phyloP scores from a whole-genome alignment of 768 basidiomycete species.

The Rhodosporidiobolus sp. region DNA sequence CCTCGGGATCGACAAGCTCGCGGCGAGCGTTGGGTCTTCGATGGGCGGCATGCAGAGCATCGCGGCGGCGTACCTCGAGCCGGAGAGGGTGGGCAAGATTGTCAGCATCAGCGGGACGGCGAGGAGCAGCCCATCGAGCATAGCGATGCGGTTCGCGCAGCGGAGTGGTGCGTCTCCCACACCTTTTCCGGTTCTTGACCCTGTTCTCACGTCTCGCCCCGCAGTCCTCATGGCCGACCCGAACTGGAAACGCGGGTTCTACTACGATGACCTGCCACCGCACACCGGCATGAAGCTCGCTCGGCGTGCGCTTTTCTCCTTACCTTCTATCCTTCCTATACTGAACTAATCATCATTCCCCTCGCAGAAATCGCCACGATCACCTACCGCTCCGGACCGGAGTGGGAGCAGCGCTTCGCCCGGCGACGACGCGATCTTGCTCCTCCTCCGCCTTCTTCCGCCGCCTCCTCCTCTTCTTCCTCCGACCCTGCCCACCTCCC shows the following conservation, averaged over 20 bases:
- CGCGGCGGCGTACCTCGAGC: constrained; percentile 88
- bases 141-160: constrained; percentile 95
- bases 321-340: not conserved
- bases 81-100: constrained; percentile 80
- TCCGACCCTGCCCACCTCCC: constrained; percentile 18
- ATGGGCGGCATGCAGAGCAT: constrained; percentile 99
- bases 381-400: constrained; percentile 96
- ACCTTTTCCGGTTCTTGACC: not conserved
- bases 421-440: constrained; percentile 57
- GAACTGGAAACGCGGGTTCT: constrained; percentile 98
- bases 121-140: constrained; percentile 80
- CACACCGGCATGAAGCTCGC: constrained; percentile 99
- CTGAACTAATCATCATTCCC: not conserved
- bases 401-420: constrained; percentile 98
- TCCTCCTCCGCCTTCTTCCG: not conserved
- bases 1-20: constrained; percentile 75
- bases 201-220: not conserved
- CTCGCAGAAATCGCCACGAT: constrained; percentile 94
- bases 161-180: constrained; percentile 80
- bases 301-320: constrained; percentile 64
- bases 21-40: constrained; percentile 87
- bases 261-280: constrained; percentile 90
- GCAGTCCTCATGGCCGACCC: constrained; percentile 99
- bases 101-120: constrained; percentile 95
- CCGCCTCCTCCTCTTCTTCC: constrained; percentile 2